phyloP scores from a whole-genome alignment of 768 basidiomycete species.

The Rhodotorula paludigena region DNA sequence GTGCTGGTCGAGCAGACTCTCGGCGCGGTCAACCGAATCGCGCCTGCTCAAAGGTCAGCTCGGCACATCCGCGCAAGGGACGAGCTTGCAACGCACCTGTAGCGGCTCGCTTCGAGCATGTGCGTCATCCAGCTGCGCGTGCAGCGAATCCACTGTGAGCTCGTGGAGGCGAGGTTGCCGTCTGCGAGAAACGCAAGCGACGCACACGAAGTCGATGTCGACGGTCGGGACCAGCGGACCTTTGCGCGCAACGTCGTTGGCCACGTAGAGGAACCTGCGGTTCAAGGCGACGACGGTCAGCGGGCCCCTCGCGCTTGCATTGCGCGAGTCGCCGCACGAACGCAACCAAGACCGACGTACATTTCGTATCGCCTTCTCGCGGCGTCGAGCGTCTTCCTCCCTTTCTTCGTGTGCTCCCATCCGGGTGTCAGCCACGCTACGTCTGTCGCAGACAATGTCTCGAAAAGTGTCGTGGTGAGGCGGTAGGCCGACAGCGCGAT shows the following conservation, averaged over 20 bases:
- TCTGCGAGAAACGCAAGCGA: not conserved
- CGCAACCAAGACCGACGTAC: not conserved
- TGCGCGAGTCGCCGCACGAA: not conserved
- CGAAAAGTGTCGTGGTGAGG: not conserved
- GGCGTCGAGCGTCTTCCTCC: not conserved
- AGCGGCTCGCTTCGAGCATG: not conserved
- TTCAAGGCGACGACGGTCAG: not conserved
- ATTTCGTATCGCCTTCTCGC: not conserved
- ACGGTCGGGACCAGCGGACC: not conserved
- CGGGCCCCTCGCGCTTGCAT: too few relatives aligned
- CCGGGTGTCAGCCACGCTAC: not conserved
- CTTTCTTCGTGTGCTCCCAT: not conserved
- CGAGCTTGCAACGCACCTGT: not conserved
- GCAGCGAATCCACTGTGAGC: not conserved
- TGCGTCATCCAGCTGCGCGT: conserved; percentile 3
- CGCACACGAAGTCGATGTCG: conserved; percentile 9
- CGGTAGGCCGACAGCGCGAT: not conserved
- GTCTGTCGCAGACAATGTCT: not conserved
- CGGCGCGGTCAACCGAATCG: not conserved
- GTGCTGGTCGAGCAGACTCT: not conserved
- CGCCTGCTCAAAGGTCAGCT: not conserved
- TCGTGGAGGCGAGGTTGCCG: not conserved
- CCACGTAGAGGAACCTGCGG: not conserved
- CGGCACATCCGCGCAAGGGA: not conserved
- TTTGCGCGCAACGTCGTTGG: not conserved